A percentile compares a stretch with the other conserved stretches of the same genome.
Evolutionary conservation across 768 basidiomycete species (phyloP).

Genomic region (Leccinellum luteum): DNA sequence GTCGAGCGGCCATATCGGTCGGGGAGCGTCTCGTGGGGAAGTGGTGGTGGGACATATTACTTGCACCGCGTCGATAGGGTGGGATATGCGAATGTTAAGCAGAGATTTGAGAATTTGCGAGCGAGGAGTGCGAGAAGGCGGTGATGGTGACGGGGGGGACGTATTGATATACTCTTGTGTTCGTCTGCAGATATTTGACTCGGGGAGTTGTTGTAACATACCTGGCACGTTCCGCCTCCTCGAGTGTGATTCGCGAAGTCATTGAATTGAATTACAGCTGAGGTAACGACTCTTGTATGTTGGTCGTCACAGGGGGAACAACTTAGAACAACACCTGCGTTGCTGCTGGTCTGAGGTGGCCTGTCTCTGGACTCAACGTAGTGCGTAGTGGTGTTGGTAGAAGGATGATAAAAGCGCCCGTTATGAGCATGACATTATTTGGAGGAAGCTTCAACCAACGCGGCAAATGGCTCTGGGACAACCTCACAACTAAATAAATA

Average conservation of each 20-base stretch:
- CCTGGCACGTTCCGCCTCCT: background rate
- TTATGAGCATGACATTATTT: too few species aligned
- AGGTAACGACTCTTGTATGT: too few species aligned
- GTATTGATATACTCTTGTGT: background rate
- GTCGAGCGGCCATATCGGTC: conserved; percentile 63
- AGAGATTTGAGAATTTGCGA: conserved; percentile 52
- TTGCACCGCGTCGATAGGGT: conserved; percentile 74
- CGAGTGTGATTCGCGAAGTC: background rate
- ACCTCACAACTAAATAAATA: background rate
- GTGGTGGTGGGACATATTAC: conserved; percentile 66
- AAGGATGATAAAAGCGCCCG: too few species aligned
- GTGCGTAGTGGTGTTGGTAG: too few species aligned
- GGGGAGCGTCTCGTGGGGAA: conserved; percentile 82
- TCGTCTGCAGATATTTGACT: background rate
- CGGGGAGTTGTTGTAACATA: background rate
- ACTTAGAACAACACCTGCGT: too few species aligned
- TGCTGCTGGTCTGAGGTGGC: too few species aligned
- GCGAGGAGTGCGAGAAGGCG: conserved; percentile 30
- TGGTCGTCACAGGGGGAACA: too few species aligned
- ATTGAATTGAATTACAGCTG: too few species aligned
- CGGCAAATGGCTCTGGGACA: background rate
- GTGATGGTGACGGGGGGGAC: background rate
- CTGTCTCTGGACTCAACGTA: too few species aligned
- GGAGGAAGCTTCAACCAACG: too few species aligned
- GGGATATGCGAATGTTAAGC: conserved; percentile 60